Conservation (phyloP, 2,329 filamentous ascomycete species). For the Paradendryphiella salina region DNA sequence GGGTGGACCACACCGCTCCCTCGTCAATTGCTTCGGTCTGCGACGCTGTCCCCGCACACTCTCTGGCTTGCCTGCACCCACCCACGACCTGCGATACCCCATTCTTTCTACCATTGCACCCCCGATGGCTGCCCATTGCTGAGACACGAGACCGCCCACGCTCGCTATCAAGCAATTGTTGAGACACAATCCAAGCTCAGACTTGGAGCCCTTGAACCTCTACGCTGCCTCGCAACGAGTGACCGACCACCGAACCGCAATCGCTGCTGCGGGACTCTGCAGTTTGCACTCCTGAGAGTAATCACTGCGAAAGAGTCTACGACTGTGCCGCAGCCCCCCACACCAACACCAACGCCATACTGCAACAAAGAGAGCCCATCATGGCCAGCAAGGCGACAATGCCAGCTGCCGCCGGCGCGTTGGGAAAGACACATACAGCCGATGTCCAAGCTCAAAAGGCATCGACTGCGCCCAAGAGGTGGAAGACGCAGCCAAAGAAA, state of each 20-base stretch:
- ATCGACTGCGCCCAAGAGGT: slow-evolving; percentile 20
- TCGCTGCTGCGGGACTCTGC: neutral
- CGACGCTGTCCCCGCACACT: slow-evolving; percentile 19
- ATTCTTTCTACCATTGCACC: slow-evolving; percentile 18
- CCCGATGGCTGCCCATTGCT: slow-evolving; percentile 31
- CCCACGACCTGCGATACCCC: slow-evolving; percentile 6
- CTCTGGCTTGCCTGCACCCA: slow-evolving; percentile 5
- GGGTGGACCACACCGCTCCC: slow-evolving; percentile 36
- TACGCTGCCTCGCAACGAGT: neutral
- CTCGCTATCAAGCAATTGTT: slow-evolving; percentile 15
- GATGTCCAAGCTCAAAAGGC: slow-evolving; percentile 18
- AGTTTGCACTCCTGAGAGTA: neutral
- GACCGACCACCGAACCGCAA: neutral
- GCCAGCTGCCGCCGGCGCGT: slow-evolving; percentile 16
- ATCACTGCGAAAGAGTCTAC: neutral
- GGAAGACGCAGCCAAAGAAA: slow-evolving; percentile 49
- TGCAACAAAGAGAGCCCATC: slow-evolving; percentile 4
- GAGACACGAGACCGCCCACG: slow-evolving; percentile 17
- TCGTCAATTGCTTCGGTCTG: slow-evolving; percentile 27
- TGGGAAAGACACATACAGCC: slow-evolving; percentile 13
- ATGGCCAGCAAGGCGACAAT: slow-evolving; percentile 24
- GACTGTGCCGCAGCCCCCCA: slow-evolving; percentile 9
- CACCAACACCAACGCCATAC: neutral
- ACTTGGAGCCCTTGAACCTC: neutral
- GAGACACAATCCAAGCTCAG: neutral